These are phyloP conservation scores for Rhodomyrtus psidioides DNA, from an alignment of 441 rosid genomes.

Conservation along the genomic window DNA sequence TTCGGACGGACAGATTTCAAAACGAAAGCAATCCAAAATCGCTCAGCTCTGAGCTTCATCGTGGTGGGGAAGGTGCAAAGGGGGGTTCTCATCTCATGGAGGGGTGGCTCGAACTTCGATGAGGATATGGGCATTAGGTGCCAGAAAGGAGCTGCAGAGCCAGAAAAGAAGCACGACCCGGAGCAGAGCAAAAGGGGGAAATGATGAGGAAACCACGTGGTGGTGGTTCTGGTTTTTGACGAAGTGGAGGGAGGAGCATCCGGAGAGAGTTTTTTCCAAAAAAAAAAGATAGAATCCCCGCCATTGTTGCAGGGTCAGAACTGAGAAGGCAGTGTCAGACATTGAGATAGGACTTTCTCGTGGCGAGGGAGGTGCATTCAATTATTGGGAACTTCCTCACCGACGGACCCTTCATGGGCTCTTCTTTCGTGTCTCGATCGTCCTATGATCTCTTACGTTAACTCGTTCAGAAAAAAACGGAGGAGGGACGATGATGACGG, in stretches of 20 bases:
- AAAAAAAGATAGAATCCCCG: background rate
- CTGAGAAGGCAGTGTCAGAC: background rate
- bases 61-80: background rate
- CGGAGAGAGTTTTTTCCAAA: no score
- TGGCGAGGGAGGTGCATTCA: background rate
- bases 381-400: background rate
- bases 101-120: background rate
- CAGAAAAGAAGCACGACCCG: background rate
- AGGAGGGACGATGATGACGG: background rate
- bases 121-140: background rate
- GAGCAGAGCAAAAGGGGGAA: background rate
- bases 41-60: background rate
- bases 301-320: background rate
- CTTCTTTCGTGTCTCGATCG: background rate
- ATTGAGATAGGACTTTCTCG: background rate
- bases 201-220: background rate
- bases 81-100: background rate
- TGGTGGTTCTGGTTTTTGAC: constrained; percentile 4
- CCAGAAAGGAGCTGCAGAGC: background rate
- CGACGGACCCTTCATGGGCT: background rate
- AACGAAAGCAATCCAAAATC: no score
- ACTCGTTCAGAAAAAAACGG: background rate
- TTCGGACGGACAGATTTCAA: no score
- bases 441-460: background rate
- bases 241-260: background rate